These are phyloP conservation scores for Malus orientalis DNA, from an alignment of 306 rosid species.

Conservation along the genomic window DNA sequence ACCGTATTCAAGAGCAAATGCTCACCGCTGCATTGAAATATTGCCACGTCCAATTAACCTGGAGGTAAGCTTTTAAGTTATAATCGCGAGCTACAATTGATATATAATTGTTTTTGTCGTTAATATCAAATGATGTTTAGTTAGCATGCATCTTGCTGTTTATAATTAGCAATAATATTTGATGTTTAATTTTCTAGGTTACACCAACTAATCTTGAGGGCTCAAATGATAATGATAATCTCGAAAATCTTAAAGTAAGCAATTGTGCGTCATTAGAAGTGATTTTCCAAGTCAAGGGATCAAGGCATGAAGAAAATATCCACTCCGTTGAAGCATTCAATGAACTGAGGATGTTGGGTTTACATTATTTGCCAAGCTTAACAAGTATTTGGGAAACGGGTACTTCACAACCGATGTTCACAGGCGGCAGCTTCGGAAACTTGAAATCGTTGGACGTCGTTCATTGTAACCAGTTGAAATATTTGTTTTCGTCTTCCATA, in stretches of 20 bases:
- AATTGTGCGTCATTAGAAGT: accelerated
- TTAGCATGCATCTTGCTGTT: no score
- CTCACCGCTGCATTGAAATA: neutral
- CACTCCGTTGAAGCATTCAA: neutral
- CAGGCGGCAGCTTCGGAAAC: neutral
- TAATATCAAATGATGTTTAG: no score
- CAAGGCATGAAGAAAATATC: neutral
- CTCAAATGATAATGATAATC: neutral
- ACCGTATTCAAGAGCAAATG: neutral
- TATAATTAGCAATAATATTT: neutral
- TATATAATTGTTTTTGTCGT: no score
- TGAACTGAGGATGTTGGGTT: accelerated
- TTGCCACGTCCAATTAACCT: neutral
- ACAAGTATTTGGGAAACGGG: neutral
- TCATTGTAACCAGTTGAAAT: accelerated
- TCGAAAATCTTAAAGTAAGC: accelerated
- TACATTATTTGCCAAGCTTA: accelerated
- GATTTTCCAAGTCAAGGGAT: neutral
- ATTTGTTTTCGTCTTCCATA: neutral
- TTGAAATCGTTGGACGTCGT: accelerated
- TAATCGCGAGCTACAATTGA: no score
- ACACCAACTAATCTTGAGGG: neutral
- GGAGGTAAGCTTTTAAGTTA: neutral
- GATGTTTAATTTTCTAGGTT: neutral
- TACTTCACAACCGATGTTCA: neutral